These are phyloP conservation scores for Inga oerstediana DNA, from an alignment of 306 rosid genomes.

Conservation along the genomic window DNA sequence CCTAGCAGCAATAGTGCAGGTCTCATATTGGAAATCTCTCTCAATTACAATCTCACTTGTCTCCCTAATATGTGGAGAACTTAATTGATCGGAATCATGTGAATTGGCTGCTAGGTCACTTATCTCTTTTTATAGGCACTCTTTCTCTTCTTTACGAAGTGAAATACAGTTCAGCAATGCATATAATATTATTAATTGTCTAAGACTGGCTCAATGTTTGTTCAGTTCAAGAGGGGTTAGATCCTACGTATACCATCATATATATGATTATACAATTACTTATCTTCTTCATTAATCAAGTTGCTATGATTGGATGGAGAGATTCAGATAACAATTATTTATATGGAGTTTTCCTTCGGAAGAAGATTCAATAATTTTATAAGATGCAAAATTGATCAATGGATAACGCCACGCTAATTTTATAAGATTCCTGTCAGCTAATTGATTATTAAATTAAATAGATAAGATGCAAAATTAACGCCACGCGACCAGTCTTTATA, in stretches of 20 bases:
- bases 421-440: neutral
- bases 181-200: conserved; percentile 11
- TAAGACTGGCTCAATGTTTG: neutral
- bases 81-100: conserved; percentile 15
- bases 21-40: conserved; percentile 34
- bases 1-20: conserved; percentile 21
- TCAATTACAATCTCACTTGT: neutral
- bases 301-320: neutral
- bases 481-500: too few species aligned
- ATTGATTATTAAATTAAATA: neutral
- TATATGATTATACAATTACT: too few species aligned
- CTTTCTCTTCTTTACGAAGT: neutral
- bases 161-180: conserved; percentile 19
- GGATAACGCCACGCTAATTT: too few species aligned
- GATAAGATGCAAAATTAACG: neutral
- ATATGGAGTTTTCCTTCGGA: too few species aligned
- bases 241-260: too few species aligned
- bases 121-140: conserved; percentile 18
- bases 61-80: neutral
- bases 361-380: too few species aligned
- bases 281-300: neutral
- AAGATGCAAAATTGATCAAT: too few species aligned
- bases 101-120: neutral
- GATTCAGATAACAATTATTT: neutral
- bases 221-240: too few species aligned